Evolutionary conservation across 805 yeast species (phyloP), one percentile per base, ranked within the genome.

Genomic region (Clavispora asparagi): DNA sequence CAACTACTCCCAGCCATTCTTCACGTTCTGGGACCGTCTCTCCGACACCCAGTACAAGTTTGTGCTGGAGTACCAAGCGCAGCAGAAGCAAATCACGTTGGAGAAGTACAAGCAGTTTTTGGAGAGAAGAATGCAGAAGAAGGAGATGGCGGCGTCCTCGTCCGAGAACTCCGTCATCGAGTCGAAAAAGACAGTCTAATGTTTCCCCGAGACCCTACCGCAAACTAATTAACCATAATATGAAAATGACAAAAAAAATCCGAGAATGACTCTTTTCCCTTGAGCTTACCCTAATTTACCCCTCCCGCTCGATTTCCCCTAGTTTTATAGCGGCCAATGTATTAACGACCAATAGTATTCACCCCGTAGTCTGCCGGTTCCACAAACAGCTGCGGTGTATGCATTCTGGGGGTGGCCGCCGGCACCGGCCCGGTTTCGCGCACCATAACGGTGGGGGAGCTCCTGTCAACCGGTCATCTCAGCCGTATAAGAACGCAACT

Each of bases 1-100:
- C 47, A 94, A 94, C 70, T 94, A 83, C 61, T 84, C 95, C 12
- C 99, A 94, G 73, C 99, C 99, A 4, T 94, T 92, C 71, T 94
- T 94, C 69, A 85, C 89, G 1, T 82, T 89, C 61, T 94, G 99
- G 99, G 99, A 94, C 66, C 68, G 69, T 43, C 52, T 83, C 41
- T 76, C 79, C 46, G 78, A 81, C 45, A 89, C 98, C 1, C 82
- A 83, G 59, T 91, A 84, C 68, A 73, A 79, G 52, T 69, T 71
- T 47, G 61, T 62, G 79, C 78, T 83, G 52, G 77, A 77, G 46
- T 88, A 87, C 68, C 78, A 76, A 57, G 75, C 77, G 43, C 66
- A 81, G 53, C 91, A 87, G 65, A 73, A 79, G 58, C 76, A 78
- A 56, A 78, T 87, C 43, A 83, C 92, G 10, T 74, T 85, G 57